Conservation (phyloP, 2,329 filamentous ascomycete genomes). For the Botrytis byssoidea region DNA sequence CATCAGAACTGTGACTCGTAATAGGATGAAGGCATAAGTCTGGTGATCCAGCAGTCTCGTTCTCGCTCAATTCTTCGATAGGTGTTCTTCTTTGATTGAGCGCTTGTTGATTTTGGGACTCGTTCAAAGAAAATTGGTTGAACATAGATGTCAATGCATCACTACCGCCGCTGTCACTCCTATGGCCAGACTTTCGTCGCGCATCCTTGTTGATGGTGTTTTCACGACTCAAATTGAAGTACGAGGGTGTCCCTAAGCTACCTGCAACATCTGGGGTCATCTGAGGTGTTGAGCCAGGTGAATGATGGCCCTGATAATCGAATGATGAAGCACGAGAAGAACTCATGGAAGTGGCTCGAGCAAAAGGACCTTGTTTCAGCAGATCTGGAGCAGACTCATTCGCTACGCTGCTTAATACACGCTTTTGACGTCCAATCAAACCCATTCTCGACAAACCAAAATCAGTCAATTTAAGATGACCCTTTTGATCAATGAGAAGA, state of each 20-base stretch:
- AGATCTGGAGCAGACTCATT: slow-evolving; percentile 88
- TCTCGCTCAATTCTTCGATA: slow-evolving; percentile 73
- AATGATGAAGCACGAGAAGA: slow-evolving; percentile 94
- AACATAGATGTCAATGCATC: slow-evolving; percentile 83
- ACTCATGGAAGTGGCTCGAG: slow-evolving; percentile 76
- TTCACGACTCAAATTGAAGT: slow-evolving; percentile 76
- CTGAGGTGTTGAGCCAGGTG: slow-evolving; percentile 79
- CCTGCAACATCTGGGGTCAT: slow-evolving; percentile 74
- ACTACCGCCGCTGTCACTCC: slow-evolving; percentile 90
- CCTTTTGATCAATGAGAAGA: slow-evolving; percentile 92
- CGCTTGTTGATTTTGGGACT: slow-evolving; percentile 46
- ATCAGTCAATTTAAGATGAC: slow-evolving; percentile 94
- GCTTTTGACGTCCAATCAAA: slow-evolving; percentile 91
- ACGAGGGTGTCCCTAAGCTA: slow-evolving; percentile 80
- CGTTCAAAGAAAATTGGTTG: slow-evolving; percentile 71
- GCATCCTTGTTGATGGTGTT: slow-evolving; percentile 58
- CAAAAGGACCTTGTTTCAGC: slow-evolving; percentile 88
- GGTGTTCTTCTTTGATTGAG: slow-evolving; percentile 53
- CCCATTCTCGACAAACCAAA: slow-evolving; percentile 98
- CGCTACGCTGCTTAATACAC: slow-evolving; percentile 74
- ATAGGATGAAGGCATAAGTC: slow-evolving; percentile 66
- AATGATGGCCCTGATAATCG: slow-evolving; percentile 76
- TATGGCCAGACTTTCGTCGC: slow-evolving; percentile 66
- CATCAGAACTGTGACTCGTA: slow-evolving; percentile 42
- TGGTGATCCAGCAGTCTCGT: slow-evolving; percentile 70